A percentile compares a stretch with the other conserved stretches of the same genome.
Conservation (phyloP, 2,329 filamentous ascomycete species). For the Fusarium mexicanum region DNA sequence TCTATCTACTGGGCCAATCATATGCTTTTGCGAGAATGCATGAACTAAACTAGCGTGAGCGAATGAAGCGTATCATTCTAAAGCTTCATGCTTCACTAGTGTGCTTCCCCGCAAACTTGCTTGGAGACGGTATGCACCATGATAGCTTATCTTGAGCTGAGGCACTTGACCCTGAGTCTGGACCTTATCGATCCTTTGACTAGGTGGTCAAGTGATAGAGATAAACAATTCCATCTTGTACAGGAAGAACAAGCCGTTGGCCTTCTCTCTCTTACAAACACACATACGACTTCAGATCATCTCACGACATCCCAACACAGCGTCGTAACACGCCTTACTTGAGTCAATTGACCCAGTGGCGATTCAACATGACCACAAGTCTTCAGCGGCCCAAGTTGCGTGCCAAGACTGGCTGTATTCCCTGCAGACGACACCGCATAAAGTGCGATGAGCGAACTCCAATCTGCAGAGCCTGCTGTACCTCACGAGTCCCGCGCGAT, state of each 20-base stretch:
- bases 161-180: background rate
- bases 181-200: background rate
- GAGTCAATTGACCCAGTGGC: background rate
- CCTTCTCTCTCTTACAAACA: background rate
- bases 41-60: background rate
- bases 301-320: background rate
- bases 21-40: background rate
- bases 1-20: background rate
- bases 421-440: background rate
- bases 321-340: rapidly evolving
- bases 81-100: background rate
- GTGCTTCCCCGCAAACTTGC: background rate
- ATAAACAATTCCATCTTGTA: rapidly evolving
- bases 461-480: background rate
- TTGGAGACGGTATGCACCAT: background rate
- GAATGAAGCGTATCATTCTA: background rate
- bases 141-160: background rate
- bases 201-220: background rate
- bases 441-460: background rate
- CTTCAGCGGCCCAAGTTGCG: background rate
- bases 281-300: too few relatives aligned
- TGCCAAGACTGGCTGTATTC: background rate
- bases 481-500: background rate
- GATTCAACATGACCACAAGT: background rate
- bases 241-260: background rate